Conservation (phyloP, 768 basidiomycete species). For the Tylopilus felleus region DNA sequence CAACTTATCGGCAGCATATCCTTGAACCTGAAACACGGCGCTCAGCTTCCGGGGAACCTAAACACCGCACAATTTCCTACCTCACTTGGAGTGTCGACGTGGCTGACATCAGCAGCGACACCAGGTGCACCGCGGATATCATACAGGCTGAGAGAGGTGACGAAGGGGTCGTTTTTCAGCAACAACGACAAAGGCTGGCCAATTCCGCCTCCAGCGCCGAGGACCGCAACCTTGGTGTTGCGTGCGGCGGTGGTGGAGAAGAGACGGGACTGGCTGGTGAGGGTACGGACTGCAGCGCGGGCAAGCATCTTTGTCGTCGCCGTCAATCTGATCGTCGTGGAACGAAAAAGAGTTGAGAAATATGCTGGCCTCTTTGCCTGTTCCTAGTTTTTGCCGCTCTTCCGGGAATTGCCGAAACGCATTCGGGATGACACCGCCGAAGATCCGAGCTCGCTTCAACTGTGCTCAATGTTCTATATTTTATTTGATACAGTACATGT, state of each 20-base stretch:
- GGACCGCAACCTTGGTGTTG: slow-evolving; percentile 88
- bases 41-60: background rate
- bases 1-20: slow-evolving; percentile 82
- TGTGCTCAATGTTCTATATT: no score
- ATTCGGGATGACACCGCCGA: slow-evolving; percentile 2
- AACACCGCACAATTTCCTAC: slow-evolving; percentile 38
- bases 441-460: no score
- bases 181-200: slow-evolving; percentile 90
- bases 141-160: slow-evolving; percentile 72
- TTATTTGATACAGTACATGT: background rate
- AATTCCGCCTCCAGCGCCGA: slow-evolving; percentile 98
- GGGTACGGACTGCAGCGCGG: slow-evolving; percentile 56
- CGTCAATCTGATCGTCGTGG: slow-evolving; percentile 17
- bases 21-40: slow-evolving; percentile 55
- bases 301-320: slow-evolving; percentile 53
- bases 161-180: slow-evolving; percentile 89
- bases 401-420: slow-evolving; percentile 14
- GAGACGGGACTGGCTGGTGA: slow-evolving; percentile 54
- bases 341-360: background rate
- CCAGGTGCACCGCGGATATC: slow-evolving; percentile 43
- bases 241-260: slow-evolving; percentile 75
- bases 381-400: slow-evolving; percentile 6
- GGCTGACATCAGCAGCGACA: slow-evolving; percentile 96
- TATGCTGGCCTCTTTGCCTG: background rate
- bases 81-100: slow-evolving; percentile 87